These are phyloP conservation scores for Rhizophora mangle DNA, from an alignment of 345 rosid species.

Conservation along the genomic window DNA sequence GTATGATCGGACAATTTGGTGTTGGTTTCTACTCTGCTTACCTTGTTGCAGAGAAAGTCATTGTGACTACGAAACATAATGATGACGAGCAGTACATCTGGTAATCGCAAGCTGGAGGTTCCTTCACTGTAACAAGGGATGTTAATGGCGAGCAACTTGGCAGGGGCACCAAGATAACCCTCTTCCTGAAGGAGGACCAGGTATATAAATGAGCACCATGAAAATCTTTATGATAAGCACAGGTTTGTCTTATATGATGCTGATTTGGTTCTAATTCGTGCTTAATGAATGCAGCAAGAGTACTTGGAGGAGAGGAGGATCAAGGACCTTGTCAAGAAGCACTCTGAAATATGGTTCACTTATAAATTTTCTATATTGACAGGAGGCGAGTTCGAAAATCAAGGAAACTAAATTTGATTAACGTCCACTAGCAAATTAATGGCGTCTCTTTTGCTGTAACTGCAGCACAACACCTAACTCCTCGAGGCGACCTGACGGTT, in stretches of 20 bases:
- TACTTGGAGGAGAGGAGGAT: conserved; percentile 86
- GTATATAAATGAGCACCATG: conserved; percentile 14
- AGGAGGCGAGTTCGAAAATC: too few relatives aligned
- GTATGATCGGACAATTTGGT: conserved; percentile 93
- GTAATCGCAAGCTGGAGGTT: conserved; percentile 98
- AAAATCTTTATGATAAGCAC: too few relatives aligned
- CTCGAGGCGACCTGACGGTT: too few relatives aligned
- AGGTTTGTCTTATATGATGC: background rate
- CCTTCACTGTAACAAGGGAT: conserved; percentile 81
- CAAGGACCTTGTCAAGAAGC: conserved; percentile 90
- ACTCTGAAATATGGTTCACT: too few relatives aligned
- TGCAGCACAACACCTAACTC: too few relatives aligned
- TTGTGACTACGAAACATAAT: conserved; percentile 76
- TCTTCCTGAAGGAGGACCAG: conserved; percentile 83
- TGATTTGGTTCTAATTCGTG: background rate
- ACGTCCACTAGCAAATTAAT: too few relatives aligned
- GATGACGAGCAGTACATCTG: conserved; percentile 82
- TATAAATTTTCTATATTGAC: too few relatives aligned
- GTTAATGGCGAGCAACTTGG: conserved; percentile 72
- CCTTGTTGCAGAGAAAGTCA: conserved; percentile 76
- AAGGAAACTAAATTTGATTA: too few relatives aligned
- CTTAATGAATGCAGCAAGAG: conserved; percentile 46
- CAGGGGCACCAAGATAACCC: conserved; percentile 84
- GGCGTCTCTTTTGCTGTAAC: too few relatives aligned
- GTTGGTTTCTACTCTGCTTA: conserved; percentile 97